Evolutionary conservation across 2,329 filamentous ascomycete species (phyloP).

Genomic region (Pezicula carpinea): DNA sequence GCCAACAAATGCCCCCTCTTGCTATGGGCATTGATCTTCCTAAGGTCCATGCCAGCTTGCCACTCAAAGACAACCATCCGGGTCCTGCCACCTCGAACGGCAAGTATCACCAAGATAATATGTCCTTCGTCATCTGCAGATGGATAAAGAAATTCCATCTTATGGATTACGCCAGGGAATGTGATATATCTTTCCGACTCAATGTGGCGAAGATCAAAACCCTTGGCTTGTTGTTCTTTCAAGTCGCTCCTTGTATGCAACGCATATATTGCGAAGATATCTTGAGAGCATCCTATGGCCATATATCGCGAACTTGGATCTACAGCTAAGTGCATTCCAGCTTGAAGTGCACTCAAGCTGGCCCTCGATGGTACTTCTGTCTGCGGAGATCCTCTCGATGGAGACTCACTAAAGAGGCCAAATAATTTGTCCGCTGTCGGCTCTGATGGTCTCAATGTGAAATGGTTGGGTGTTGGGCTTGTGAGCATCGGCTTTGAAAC

Average conservation of each 20-base stretch:
- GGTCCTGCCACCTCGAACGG: constrained; percentile 43
- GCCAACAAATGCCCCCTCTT: constrained; percentile 47
- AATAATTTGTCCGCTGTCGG: no score
- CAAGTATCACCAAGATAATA: constrained; percentile 70
- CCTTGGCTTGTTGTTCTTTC: constrained; percentile 42
- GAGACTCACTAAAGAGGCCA: not conserved
- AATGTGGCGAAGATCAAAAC: constrained; percentile 53
- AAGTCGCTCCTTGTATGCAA: constrained; percentile 53
- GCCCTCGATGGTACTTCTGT: not conserved
- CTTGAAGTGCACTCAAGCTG: constrained; percentile 30
- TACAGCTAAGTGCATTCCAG: constrained; percentile 64
- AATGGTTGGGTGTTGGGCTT: not conserved
- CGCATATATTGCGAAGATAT: constrained; percentile 67
- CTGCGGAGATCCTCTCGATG: not conserved
- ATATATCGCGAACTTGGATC: constrained; percentile 69
- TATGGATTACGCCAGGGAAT: constrained; percentile 71
- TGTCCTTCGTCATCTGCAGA: constrained; percentile 59
- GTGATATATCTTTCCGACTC: constrained; percentile 29
- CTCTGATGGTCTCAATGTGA: no score
- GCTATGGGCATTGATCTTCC: constrained; percentile 39
- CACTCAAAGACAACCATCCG: constrained; percentile 57
- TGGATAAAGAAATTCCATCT: constrained; percentile 82
- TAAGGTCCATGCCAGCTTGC: constrained; percentile 47
- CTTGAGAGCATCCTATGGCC: constrained; percentile 67
- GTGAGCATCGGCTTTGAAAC: constrained; percentile 47